A percentile compares a stretch with the other conserved stretches of the same genome.
These are phyloP conservation scores for Mycena chlorophos DNA, from an alignment of 768 basidiomycete species.

Conservation along the genomic window DNA sequence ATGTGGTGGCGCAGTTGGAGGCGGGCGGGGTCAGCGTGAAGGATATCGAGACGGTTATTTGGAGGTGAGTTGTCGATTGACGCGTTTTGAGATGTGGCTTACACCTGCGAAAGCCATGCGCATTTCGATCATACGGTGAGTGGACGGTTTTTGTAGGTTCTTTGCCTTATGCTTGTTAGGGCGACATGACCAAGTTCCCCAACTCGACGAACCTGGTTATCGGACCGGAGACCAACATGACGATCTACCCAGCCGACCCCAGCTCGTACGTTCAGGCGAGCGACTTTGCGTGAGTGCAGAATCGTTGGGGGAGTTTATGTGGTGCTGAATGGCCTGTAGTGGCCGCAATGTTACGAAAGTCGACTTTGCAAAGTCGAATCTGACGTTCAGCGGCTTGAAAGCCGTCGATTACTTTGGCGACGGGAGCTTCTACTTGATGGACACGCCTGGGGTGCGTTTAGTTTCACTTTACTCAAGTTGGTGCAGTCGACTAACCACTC, in stretches of 20 bases:
- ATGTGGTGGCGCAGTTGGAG: conserved; percentile 10
- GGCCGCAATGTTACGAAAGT: conserved; percentile 11
- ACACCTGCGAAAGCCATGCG: neutral
- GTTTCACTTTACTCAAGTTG: neutral
- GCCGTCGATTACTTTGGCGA: conserved; percentile 10
- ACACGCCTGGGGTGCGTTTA: conserved; percentile 11
- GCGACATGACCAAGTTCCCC: conserved; percentile 23
- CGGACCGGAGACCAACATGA: conserved; percentile 8
- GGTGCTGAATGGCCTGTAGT: neutral
- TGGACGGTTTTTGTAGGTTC: neutral
- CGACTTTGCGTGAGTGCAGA: conserved; percentile 12
- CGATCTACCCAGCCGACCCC: conserved; percentile 11
- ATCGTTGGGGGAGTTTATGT: neutral
- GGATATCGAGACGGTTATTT: conserved; percentile 12
- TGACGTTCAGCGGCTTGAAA: conserved; percentile 13
- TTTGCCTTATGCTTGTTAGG: neutral
- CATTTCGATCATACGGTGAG: conserved; percentile 3
- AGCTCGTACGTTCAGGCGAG: conserved; percentile 7
- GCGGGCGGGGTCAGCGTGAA: conserved; percentile 9
- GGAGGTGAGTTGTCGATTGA: conserved; percentile 1
- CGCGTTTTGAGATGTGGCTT: neutral
- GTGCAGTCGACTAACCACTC: neutral
- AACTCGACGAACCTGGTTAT: conserved; percentile 13
- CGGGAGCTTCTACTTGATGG: conserved; percentile 13
- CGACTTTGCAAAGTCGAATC: conserved; percentile 3